phyloP scores from a whole-genome alignment of 2,329 filamentous ascomycete species.

The Talaromyces sp. region DNA sequence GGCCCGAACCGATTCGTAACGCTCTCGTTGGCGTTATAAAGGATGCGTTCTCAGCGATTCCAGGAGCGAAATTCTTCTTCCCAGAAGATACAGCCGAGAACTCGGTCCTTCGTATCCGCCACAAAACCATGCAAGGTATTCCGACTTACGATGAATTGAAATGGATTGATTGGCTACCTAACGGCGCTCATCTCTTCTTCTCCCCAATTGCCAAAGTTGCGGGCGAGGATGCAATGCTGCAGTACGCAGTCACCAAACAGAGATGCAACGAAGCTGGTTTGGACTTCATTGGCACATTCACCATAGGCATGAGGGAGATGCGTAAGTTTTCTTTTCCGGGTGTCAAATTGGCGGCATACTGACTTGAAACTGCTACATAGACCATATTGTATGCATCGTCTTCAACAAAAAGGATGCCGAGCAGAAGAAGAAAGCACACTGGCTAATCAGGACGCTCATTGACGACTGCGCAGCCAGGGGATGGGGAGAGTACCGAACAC shows the following conservation, averaged over 20 bases:
- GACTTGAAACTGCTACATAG: too few species aligned
- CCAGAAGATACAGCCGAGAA: background rate
- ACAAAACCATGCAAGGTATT: background rate
- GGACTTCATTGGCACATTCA: slow-evolving; percentile 49
- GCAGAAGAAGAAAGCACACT: too few species aligned
- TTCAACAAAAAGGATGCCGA: too few species aligned
- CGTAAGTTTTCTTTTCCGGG: slow-evolving; percentile 26
- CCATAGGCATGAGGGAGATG: slow-evolving; percentile 50
- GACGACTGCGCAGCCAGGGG: slow-evolving; percentile 36
- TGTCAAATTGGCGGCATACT: too few species aligned
- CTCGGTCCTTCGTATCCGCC: background rate
- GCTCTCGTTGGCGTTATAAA: too few species aligned
- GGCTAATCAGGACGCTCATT: too few species aligned
- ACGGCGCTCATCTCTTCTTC: slow-evolving; percentile 38
- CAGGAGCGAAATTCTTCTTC: too few species aligned
- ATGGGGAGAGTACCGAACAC: slow-evolving; percentile 45
- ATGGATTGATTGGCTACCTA: background rate
- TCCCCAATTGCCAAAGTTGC: slow-evolving; percentile 48
- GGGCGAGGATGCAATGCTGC: slow-evolving; percentile 42
- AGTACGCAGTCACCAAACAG: slow-evolving; percentile 40
- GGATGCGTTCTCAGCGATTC: too few species aligned
- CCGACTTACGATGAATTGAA: background rate
- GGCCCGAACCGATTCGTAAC: too few species aligned
- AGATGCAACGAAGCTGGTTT: slow-evolving; percentile 39
- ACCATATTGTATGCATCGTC: too few species aligned